These are phyloP conservation scores for Croton setiger DNA, from an alignment of 441 rosid species.

Conservation along the genomic window DNA sequence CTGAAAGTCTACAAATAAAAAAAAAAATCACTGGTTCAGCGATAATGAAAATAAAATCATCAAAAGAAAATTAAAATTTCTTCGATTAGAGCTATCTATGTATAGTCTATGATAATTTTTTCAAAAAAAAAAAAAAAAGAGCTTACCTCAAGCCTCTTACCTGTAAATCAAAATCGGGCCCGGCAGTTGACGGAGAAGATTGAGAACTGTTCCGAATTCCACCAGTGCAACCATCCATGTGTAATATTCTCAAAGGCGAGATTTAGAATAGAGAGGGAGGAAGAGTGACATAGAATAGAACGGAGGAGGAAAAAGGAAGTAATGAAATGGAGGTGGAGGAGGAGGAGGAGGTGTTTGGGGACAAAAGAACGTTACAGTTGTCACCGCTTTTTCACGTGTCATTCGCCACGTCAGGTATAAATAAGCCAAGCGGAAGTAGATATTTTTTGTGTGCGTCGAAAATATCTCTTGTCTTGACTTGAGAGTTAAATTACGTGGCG, in stretches of 20 bases:
- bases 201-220: slow-evolving; percentile 23
- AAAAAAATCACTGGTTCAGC: not conserved
- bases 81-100: not conserved
- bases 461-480: slow-evolving; percentile 33
- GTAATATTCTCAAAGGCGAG: not conserved
- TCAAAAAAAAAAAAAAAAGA: not conserved
- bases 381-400: slow-evolving; percentile 52
- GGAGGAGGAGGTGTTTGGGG: slow-evolving; percentile 1
- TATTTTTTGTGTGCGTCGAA: slow-evolving; percentile 31
- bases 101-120: too few species aligned
- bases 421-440: slow-evolving; percentile 22
- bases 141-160: not conserved
- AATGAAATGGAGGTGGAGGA: slow-evolving; percentile 1
- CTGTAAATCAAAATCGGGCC: slow-evolving; percentile 18
- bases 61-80: not conserved
- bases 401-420: slow-evolving; percentile 38
- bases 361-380: slow-evolving; percentile 41
- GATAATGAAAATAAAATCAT: not conserved
- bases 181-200: slow-evolving; percentile 17
- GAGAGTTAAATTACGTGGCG: slow-evolving; percentile 13
- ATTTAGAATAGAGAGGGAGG: slow-evolving; percentile 2
- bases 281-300: not conserved
- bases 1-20: not conserved
- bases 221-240: slow-evolving; percentile 26
- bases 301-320: not conserved